These are phyloP conservation scores for Calonectria crousiana DNA, from an alignment of 2,329 filamentous ascomycete species.

Conservation along the genomic window DNA sequence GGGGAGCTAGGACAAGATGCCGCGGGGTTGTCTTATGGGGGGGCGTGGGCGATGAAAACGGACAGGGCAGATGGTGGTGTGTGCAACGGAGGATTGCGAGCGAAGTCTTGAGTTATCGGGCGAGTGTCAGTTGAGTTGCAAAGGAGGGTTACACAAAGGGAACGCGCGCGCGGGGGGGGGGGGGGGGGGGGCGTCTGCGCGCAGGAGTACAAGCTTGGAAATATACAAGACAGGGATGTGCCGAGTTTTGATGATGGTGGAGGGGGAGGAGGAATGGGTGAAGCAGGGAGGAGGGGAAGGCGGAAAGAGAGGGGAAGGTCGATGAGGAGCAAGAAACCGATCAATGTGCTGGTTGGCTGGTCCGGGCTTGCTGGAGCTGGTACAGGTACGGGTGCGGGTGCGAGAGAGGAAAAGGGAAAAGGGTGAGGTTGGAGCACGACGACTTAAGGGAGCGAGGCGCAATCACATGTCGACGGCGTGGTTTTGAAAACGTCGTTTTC, in stretches of 20 bases:
- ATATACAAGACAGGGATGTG: constrained; percentile 8
- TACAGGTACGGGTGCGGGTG: not conserved
- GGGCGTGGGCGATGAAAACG: not conserved
- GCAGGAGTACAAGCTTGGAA: constrained; percentile 1
- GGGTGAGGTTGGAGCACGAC: not conserved
- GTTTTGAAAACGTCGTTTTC: constrained; percentile 12
- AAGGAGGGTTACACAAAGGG: constrained; percentile 15
- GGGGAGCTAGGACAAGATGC: constrained; percentile 12
- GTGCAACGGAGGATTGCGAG: not conserved
- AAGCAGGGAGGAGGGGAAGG: not conserved
- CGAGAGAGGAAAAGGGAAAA: not conserved
- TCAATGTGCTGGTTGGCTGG: not conserved
- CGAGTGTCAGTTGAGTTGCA: not conserved
- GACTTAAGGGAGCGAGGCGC: constrained; percentile 27
- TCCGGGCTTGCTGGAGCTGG: not conserved
- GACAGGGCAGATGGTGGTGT: not conserved
- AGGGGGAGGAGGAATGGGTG: not conserved
- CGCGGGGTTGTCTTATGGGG: constrained; percentile 11
- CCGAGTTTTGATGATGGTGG: not conserved
- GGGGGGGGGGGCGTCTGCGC: not conserved
- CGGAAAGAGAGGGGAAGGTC: not conserved
- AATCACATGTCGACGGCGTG: constrained; percentile 40
- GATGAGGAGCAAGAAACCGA: not conserved
- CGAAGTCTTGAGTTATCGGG: constrained; percentile 6
- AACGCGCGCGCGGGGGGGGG: no score